Evolutionary conservation across 352 stramenopile species (phyloP).

Genomic region (Phytophthora rubi): DNA sequence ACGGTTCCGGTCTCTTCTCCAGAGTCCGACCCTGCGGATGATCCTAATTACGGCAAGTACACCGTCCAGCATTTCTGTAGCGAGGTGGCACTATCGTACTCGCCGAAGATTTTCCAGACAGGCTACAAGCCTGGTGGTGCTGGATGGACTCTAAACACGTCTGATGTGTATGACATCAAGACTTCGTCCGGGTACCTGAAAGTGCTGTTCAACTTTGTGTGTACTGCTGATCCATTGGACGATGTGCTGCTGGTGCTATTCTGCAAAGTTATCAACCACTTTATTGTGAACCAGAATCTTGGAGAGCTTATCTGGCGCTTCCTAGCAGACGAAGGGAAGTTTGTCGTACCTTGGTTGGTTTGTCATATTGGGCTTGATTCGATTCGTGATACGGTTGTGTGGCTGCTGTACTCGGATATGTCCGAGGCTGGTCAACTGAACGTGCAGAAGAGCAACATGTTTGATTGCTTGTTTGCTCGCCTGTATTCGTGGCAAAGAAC

Average conservation of each 20-base stretch:
- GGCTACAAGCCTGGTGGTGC: slow-evolving; percentile 40
- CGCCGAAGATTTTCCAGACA: slow-evolving; percentile 78
- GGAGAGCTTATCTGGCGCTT: slow-evolving; percentile 75
- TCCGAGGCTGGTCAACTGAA: slow-evolving; percentile 64
- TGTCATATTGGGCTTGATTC: slow-evolving; percentile 86
- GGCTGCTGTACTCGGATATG: slow-evolving; percentile 88
- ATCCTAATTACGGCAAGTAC: slow-evolving; percentile 84
- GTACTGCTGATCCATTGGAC: slow-evolving; percentile 64
- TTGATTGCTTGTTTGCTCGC: slow-evolving; percentile 79
- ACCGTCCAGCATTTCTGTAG: slow-evolving; percentile 88
- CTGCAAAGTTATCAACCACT: slow-evolving; percentile 88
- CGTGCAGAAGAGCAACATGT: slow-evolving; percentile 72
- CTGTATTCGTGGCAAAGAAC: slow-evolving; percentile 86
- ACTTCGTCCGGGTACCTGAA: slow-evolving; percentile 74
- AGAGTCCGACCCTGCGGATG: slow-evolving; percentile 42
- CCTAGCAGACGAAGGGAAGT: slow-evolving; percentile 68
- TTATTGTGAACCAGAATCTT: slow-evolving; percentile 76
- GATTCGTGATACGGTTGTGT: slow-evolving; percentile 84
- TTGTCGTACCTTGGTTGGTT: slow-evolving; percentile 78
- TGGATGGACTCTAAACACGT: slow-evolving; percentile 43
- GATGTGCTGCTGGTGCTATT: slow-evolving; percentile 85
- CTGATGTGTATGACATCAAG: slow-evolving; percentile 60
- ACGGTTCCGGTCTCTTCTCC: slow-evolving; percentile 49
- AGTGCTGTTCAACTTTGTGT: slow-evolving; percentile 87
- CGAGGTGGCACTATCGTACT: slow-evolving; percentile 80